Evolutionary conservation across 2,329 filamentous ascomycete genomes (phyloP), one percentile per base, ranked within the genome.

Genomic region (Dothistroma pini): DNA sequence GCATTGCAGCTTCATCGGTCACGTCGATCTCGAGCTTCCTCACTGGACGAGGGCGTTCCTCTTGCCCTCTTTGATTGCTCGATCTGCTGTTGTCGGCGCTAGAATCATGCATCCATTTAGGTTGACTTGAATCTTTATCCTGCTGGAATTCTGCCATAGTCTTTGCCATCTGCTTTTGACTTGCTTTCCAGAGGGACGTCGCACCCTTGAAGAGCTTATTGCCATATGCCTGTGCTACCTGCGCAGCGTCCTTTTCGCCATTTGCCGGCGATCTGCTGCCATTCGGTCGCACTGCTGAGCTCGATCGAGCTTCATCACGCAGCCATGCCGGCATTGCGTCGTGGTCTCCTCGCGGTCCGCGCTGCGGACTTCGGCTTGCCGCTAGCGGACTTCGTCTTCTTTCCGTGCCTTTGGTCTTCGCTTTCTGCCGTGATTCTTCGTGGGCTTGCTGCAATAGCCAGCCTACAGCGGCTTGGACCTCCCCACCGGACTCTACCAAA

Each of bases 371-470:
- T 53, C 65, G 61, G 49, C 62, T 66, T 12, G 56, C 55, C 2
- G 52, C 48, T 21, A 52, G 51, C 25, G 68, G 65, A 54, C 63
- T 70, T 32, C 55, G 63, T 51, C 62, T 57, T 31, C 66, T 53
- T 32, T 64, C 70, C 14, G 60, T 60, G 35, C 58, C 69, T 54
- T 74, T 71, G 5, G 67, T 75, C 62, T 77, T 75, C 2, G 80
- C 81, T 72, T 91, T 91, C 67, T 89, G 86, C 64, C 88, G 90
- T 25, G 91, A 85, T 73, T 96, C 89, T 44, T 86, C 83, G 74
- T 99, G 95, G 6, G 95, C 95, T 73, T 96, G 90, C 60, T 96
- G 95, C 38, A 99, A 78, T 10, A 99, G 82, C 87, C 89, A 96
- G 47, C 93, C 88, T 7, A 96, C 91, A 1, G 93, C 93, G 54